Conservation (phyloP, 1,284 basidiomycete genomes). For the Ganoderma resinaceum region DNA sequence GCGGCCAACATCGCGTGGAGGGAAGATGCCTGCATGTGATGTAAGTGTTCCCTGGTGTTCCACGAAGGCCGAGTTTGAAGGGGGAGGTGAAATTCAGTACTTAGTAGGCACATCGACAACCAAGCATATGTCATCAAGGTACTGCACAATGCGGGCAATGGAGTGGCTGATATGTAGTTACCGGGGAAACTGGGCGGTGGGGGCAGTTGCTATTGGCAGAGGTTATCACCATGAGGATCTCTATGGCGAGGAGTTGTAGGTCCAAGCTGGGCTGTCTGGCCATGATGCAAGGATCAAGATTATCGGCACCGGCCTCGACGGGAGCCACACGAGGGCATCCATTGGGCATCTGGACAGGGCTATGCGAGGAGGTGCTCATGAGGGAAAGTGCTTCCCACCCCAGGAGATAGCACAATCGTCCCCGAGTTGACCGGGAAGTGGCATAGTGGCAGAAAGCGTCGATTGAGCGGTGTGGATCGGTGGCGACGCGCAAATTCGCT, state of each 20-base stretch:
- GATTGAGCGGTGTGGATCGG: neutral
- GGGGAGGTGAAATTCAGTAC: too few species aligned
- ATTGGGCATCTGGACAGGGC: neutral
- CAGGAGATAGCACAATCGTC: neutral
- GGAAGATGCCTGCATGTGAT: neutral
- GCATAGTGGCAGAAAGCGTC: neutral
- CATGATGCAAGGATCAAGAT: neutral
- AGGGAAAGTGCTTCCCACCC: neutral
- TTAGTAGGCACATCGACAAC: neutral
- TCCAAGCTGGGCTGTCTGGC: neutral
- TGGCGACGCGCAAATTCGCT: neutral
- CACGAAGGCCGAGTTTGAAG: neutral
- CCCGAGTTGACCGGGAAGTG: neutral
- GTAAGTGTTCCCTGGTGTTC: too few species aligned
- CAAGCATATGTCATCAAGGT: neutral
- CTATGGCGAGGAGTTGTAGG: conserved; percentile 5
- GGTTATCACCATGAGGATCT: conserved; percentile 1
- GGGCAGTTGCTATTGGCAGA: conserved; percentile 1
- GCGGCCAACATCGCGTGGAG: neutral
- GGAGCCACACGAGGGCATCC: neutral
- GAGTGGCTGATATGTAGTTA: conserved; percentile 5
- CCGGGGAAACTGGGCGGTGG: neutral
- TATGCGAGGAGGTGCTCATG: neutral
- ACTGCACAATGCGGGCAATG: neutral
- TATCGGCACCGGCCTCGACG: neutral